Conservation (phyloP, 139 green algal genomes). For the Auxenochlorella protothecoides region DNA sequence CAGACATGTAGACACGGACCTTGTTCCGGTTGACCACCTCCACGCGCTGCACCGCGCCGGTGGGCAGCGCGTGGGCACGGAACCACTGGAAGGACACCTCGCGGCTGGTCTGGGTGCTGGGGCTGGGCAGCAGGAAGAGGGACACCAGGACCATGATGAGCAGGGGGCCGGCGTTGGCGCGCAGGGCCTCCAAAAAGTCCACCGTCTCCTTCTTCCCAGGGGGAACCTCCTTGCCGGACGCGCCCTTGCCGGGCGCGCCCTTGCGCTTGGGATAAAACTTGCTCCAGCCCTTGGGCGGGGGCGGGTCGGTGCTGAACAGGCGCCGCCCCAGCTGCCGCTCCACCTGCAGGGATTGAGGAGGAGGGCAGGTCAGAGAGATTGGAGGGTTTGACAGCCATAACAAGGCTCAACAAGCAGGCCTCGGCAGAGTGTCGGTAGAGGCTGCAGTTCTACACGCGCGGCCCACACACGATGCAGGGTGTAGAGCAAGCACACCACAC, state of each 20-base stretch:
- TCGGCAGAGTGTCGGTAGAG: not conserved
- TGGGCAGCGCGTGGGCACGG: conserved; percentile 71
- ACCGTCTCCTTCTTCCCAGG: conserved; percentile 5
- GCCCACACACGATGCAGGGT: too few relatives aligned
- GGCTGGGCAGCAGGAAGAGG: conserved; percentile 9
- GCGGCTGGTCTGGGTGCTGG: conserved; percentile 31
- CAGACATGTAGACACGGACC: conserved; percentile 62
- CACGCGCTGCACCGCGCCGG: conserved; percentile 66
- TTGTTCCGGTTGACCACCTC: conserved; percentile 89
- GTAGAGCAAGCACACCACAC: too few relatives aligned
- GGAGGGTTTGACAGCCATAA: too few relatives aligned
- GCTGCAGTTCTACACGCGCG: too few relatives aligned
- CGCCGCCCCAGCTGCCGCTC: conserved; percentile 7
- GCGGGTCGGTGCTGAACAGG: conserved; percentile 25
- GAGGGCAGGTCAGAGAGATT: too few relatives aligned
- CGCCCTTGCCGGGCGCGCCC: not conserved
- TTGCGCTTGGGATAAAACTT: conserved; percentile 52
- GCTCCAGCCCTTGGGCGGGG: conserved; percentile 19
- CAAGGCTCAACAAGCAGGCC: too few relatives aligned
- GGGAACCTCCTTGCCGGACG: conserved; percentile 9
- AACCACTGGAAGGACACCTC: conserved; percentile 91
- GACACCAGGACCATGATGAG: conserved; percentile 12
- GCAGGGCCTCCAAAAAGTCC: conserved; percentile 2
- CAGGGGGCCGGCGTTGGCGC: conserved; percentile 19
- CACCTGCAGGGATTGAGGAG: not conserved